Conservation (phyloP, 441 rosid genomes). For the Corymbia calophylla region DNA sequence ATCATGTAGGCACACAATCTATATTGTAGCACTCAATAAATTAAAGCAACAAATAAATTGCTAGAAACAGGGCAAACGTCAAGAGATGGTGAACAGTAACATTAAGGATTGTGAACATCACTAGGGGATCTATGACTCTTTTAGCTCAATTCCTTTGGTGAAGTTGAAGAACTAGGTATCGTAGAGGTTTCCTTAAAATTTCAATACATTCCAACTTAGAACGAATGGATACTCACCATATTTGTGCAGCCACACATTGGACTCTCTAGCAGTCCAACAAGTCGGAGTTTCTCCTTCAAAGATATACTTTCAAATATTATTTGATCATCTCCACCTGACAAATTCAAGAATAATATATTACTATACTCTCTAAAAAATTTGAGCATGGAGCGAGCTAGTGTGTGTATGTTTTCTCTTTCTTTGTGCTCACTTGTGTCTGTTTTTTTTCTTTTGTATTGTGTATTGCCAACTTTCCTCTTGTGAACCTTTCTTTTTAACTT, state of each 20-base stretch:
- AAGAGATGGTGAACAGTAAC: background rate
- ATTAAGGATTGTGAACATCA: background rate
- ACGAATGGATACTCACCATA: background rate
- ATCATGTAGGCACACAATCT: background rate
- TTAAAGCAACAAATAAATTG: background rate
- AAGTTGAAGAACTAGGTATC: background rate
- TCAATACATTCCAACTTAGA: background rate
- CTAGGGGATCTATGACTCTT: background rate
- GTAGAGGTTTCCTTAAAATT: background rate
- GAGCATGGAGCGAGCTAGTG: background rate
- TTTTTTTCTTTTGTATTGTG: background rate
- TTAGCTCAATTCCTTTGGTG: background rate
- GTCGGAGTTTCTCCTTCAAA: background rate
- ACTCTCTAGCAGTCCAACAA: background rate
- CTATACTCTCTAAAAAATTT: background rate
- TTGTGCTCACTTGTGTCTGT: background rate
- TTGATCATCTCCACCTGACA: background rate
- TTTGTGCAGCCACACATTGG: background rate
- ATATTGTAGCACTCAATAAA: background rate
- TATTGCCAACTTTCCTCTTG: background rate
- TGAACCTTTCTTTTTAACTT: background rate
- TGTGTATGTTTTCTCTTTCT: background rate
- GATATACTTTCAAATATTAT: background rate
- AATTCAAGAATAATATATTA: background rate
- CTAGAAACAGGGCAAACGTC: background rate